These are phyloP conservation scores for Monosporascus sp. DNA, from an alignment of 2,329 filamentous ascomycete genomes.

Conservation along the genomic window DNA sequence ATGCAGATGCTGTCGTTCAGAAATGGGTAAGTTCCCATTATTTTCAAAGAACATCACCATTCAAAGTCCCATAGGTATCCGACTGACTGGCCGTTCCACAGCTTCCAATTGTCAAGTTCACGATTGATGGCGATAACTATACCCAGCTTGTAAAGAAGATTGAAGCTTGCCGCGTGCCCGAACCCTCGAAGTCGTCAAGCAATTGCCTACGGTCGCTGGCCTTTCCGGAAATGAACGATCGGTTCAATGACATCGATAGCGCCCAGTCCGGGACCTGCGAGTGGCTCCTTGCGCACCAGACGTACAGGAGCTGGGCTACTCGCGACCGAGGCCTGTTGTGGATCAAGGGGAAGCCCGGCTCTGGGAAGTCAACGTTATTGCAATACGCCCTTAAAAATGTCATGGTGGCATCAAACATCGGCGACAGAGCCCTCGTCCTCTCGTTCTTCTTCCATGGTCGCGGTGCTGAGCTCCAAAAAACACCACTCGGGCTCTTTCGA, in stretches of 20 bases:
- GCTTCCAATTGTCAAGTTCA: too few relatives aligned
- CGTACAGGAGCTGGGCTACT: constrained; percentile 4
- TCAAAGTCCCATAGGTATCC: too few relatives aligned
- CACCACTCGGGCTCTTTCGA: constrained; percentile 42
- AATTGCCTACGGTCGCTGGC: too few relatives aligned
- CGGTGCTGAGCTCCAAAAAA: constrained; percentile 37
- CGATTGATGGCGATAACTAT: too few relatives aligned
- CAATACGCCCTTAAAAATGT: constrained; percentile 28
- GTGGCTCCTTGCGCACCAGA: constrained; percentile 37
- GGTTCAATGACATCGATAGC: constrained; percentile 26
- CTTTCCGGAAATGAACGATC: constrained; percentile 28
- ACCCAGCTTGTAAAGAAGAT: too few relatives aligned
- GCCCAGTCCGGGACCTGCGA: constrained; percentile 32
- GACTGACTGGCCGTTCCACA: too few relatives aligned
- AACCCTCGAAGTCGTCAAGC: too few relatives aligned
- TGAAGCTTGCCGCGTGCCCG: too few relatives aligned
- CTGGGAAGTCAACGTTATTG: constrained; percentile 36
- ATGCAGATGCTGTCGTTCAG: too few relatives aligned
- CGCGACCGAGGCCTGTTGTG: constrained; percentile 22
- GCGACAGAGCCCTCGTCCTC: constrained; percentile 16
- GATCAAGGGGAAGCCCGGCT: constrained; percentile 29
- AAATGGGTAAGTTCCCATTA: too few relatives aligned
- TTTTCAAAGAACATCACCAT: too few relatives aligned
- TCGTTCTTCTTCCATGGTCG: constrained; percentile 47
- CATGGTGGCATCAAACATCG: constrained; percentile 11